phyloP scores from a whole-genome alignment of 2,329 filamentous ascomycete genomes.

The Phialemonium atrogriseum region DNA sequence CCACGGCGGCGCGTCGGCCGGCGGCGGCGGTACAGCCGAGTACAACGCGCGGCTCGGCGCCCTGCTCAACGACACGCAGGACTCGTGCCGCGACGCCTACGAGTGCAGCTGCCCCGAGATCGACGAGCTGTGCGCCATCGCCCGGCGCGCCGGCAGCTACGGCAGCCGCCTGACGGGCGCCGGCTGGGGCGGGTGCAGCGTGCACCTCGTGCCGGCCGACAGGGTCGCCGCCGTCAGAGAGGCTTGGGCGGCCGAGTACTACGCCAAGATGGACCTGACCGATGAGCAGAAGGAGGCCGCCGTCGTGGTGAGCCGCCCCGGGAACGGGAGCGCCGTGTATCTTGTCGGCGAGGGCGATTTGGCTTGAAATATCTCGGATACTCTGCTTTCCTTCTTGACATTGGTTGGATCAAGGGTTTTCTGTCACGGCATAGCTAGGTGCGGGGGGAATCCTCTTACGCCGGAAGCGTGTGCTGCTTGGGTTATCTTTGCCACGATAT shows the following conservation, averaged over 20 bases:
- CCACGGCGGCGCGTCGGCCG: constrained; percentile 23
- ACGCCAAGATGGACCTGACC: constrained; percentile 55
- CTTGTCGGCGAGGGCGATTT: constrained; percentile 22
- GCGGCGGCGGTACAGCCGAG: constrained; percentile 43
- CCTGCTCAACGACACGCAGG: constrained; percentile 83
- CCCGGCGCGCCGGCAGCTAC: constrained; percentile 68
- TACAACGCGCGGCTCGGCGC: constrained; percentile 67
- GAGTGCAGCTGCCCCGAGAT: constrained; percentile 90
- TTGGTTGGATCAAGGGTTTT: too few species aligned
- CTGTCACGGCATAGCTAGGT: too few species aligned
- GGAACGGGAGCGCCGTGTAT: constrained; percentile 58
- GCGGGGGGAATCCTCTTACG: too few species aligned
- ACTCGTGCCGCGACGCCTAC: constrained; percentile 77
- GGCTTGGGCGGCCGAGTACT: constrained; percentile 77
- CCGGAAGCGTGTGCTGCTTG: too few species aligned
- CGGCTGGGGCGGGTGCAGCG: constrained; percentile 93
- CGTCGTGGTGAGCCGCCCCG: constrained; percentile 83
- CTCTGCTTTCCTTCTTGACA: too few species aligned
- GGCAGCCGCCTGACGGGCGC: constrained; percentile 85
- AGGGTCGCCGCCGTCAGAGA: constrained; percentile 71
- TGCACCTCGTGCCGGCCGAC: constrained; percentile 81
- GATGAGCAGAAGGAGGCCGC: constrained; percentile 69
- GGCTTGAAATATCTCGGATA: too few species aligned
- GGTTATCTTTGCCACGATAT: too few species aligned
- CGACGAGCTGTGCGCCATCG: constrained; percentile 80